phyloP scores from a whole-genome alignment of 2,329 filamentous ascomycete species.

The Colletotrichum magnum region DNA sequence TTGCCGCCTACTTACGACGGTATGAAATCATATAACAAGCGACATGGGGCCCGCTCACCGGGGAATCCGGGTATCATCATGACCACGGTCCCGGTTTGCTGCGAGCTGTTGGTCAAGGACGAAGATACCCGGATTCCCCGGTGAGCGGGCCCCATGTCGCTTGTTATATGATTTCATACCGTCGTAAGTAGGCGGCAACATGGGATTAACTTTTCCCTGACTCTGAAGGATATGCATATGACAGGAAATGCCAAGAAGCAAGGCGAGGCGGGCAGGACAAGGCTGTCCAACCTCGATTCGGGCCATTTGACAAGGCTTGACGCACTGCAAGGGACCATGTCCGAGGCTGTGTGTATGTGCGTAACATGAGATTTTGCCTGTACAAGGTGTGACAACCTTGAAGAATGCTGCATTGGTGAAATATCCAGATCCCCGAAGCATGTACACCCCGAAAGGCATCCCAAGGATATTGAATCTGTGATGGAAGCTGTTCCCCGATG shows the following conservation, averaged over 20 bases:
- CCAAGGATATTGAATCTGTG: background rate
- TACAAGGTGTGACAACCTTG: slow-evolving; percentile 19
- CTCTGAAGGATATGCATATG: background rate
- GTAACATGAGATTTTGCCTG: slow-evolving; percentile 16
- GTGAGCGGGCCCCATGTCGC: slow-evolving; percentile 2
- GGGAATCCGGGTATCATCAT: slow-evolving; percentile 15
- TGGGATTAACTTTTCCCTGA: background rate
- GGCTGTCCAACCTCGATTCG: background rate
- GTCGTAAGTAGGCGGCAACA: background rate
- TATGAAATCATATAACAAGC: background rate
- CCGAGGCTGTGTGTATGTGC: slow-evolving; percentile 3
- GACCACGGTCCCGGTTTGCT: slow-evolving; percentile 7
- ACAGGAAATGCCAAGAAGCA: slow-evolving; percentile 5
- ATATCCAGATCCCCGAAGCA: background rate
- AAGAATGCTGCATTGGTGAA: slow-evolving; percentile 24
- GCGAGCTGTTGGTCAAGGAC: background rate
- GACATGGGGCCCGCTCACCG: slow-evolving; percentile 9
- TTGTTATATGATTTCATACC: background rate
- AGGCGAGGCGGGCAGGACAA: slow-evolving; percentile 4
- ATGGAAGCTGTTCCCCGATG: background rate
- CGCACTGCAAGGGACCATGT: slow-evolving; percentile 1
- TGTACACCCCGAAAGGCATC: background rate
- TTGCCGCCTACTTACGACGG: background rate
- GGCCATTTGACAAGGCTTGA: background rate
- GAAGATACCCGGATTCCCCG: slow-evolving; percentile 10